Conservation (phyloP, 179 eudicot species). For the Silene coronaria region DNA sequence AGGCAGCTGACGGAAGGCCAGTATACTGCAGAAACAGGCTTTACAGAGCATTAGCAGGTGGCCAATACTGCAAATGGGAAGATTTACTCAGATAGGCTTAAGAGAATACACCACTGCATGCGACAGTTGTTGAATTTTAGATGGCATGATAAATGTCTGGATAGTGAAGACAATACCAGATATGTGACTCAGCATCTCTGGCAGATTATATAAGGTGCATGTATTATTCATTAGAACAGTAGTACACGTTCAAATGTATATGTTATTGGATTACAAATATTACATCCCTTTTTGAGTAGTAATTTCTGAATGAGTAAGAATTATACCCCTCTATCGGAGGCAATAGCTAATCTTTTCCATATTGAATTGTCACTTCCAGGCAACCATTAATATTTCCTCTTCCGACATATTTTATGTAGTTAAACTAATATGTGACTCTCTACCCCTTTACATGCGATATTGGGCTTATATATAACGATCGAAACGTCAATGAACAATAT, state of each 20-base stretch:
- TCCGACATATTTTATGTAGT: too few species aligned
- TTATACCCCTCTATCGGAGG: neutral
- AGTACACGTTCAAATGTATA: neutral
- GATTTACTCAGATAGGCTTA: slow-evolving; percentile 59
- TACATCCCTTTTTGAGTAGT: slow-evolving; percentile 8
- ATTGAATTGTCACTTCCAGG: too few species aligned
- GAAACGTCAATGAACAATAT: too few species aligned
- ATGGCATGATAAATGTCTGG: neutral
- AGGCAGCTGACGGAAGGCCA: slow-evolving; percentile 96
- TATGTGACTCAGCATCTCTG: slow-evolving; percentile 17
- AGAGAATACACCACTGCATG: slow-evolving; percentile 1
- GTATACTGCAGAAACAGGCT: slow-evolving; percentile 89
- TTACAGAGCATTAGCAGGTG: slow-evolving; percentile 90
- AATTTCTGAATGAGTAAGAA: slow-evolving; percentile 1
- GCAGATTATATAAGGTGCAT: slow-evolving; percentile 8
- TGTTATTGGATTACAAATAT: neutral
- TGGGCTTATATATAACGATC: too few species aligned
- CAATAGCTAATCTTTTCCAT: neutral
- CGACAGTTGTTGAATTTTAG: neutral
- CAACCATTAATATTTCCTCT: too few species aligned
- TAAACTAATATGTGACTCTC: too few species aligned
- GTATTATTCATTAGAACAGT: slow-evolving; percentile 9
- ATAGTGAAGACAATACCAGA: slow-evolving; percentile 4
- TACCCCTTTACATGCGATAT: too few species aligned
- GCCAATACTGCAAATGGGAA: slow-evolving; percentile 99